Evolutionary conservation across 2,329 filamentous ascomycete genomes (phyloP).

Genomic region (Biscogniauxia sp.): DNA sequence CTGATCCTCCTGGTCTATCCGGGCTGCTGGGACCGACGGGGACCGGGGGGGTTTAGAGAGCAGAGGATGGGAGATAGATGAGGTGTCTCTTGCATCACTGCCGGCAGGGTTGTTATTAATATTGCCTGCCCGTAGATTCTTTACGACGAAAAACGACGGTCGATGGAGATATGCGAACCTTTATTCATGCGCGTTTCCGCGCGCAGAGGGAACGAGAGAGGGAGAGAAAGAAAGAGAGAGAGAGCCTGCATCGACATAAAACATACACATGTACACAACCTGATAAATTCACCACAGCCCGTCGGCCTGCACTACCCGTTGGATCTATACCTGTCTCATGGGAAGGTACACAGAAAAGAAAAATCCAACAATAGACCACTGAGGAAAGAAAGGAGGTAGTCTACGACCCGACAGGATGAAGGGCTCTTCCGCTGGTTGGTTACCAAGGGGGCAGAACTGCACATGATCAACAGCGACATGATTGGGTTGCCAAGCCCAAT

Average conservation of each 20-base stretch:
- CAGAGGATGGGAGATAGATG: neutral
- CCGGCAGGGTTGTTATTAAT: neutral
- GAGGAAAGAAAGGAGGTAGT: neutral
- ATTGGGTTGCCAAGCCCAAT: neutral
- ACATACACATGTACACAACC: neutral
- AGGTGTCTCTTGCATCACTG: neutral
- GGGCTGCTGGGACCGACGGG: neutral
- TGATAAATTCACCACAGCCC: neutral
- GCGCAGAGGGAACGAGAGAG: neutral
- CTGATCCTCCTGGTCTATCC: neutral
- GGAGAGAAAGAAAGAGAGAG: neutral
- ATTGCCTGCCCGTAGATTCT: neutral
- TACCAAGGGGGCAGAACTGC: slow-evolving; percentile 5
- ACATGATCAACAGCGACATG: neutral
- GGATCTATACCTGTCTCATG: neutral
- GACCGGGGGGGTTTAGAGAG: neutral
- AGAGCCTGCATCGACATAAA: neutral
- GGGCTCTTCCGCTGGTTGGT: slow-evolving; percentile 15
- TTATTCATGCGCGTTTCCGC: neutral
- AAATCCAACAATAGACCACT: neutral
- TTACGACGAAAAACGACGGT: neutral
- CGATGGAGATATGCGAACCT: neutral
- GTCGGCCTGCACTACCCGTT: neutral
- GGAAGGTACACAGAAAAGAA: neutral
- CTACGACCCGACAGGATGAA: neutral